These are phyloP conservation scores for Phanerochaete carnosa DNA, from an alignment of 768 basidiomycete species.

Conservation along the genomic window DNA sequence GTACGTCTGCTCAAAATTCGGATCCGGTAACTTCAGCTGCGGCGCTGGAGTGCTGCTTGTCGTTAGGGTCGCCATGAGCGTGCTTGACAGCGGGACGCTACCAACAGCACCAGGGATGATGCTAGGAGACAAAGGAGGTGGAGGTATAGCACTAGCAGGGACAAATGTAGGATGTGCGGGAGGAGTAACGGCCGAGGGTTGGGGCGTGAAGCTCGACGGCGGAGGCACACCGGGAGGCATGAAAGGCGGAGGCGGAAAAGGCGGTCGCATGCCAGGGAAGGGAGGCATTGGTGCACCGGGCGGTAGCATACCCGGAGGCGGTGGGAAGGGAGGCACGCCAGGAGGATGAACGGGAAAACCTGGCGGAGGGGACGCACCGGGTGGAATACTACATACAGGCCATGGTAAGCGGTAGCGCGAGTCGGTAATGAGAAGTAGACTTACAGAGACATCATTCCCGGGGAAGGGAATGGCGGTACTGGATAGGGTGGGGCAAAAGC, in stretches of 20 bases:
- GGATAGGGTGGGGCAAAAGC: slow-evolving; percentile 5
- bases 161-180: slow-evolving; percentile 23
- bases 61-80: slow-evolving; percentile 16
- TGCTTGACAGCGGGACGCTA: slow-evolving; percentile 22
- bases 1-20: slow-evolving; percentile 59
- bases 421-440: not conserved
- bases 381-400: not conserved
- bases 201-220: slow-evolving; percentile 29
- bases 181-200: slow-evolving; percentile 17
- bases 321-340: slow-evolving; percentile 27
- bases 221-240: slow-evolving; percentile 28
- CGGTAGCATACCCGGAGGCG: slow-evolving; percentile 45
- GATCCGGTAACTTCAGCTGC: slow-evolving; percentile 49
- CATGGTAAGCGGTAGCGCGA: not conserved
- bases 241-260: slow-evolving; percentile 35
- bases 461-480: slow-evolving; percentile 36
- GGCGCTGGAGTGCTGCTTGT: slow-evolving; percentile 12
- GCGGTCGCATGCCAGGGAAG: slow-evolving; percentile 33
- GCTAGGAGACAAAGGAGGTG: slow-evolving; percentile 22
- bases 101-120: slow-evolving; percentile 19
- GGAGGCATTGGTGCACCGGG: slow-evolving; percentile 30
- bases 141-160: slow-evolving; percentile 20
- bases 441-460: slow-evolving; percentile 58
- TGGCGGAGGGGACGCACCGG: slow-evolving; percentile 33
- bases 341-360: slow-evolving; percentile 42